Base-by-base conservation (phyloP, 768 basidiomycete species). In the Lactarius tabidus region DNA sequence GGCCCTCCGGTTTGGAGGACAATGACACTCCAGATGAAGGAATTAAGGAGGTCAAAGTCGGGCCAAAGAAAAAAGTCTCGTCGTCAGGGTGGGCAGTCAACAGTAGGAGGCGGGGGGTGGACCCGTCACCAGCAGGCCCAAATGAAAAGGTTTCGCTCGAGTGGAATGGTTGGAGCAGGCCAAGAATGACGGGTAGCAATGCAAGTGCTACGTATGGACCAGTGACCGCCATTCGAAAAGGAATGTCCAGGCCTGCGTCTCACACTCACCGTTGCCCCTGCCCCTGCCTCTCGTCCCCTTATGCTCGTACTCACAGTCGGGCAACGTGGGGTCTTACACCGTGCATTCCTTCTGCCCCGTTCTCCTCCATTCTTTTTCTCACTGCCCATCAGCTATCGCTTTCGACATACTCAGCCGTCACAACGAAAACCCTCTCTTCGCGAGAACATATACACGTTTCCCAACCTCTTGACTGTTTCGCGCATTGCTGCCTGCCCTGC, bases 51-150 rank as follows among this genome's bases (percentile, higher is more conserved):
- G 88, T 76, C 17, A 96, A 74, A 0, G 92, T 94, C 0, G 95
- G 95, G 4, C 87, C 86, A 74, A 98, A 98, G 81, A 98, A 98
- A 82, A 95, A 84, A 74, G 86, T 87, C 77, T 97, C 95, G 73
- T 98, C 95, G 73, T 97, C 95, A 2, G 95, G 95, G 73, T 98
- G 95, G 31, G 95, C 93, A 0, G 95, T 96, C 53, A 98, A 75
- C 3, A 97, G 74, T 41, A 94, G 78, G 38, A 91, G 72, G 67
- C 71, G 64, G 48, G 55, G 63, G 17, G 64, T 36, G 45, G 39
- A 31, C 7, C 10, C 36, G 18, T 15, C 29, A 41, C 8, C 26
- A 26, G 57, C 17, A 15, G 23, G 29, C 1, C n/a, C 26, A n/a
- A n/a, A 26, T 8, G 29, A 20, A 48, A 60, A 48, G 31, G 35